Evolutionary conservation across 169 alveolate species (phyloP).

Genomic region (Babesia sp.): DNA sequence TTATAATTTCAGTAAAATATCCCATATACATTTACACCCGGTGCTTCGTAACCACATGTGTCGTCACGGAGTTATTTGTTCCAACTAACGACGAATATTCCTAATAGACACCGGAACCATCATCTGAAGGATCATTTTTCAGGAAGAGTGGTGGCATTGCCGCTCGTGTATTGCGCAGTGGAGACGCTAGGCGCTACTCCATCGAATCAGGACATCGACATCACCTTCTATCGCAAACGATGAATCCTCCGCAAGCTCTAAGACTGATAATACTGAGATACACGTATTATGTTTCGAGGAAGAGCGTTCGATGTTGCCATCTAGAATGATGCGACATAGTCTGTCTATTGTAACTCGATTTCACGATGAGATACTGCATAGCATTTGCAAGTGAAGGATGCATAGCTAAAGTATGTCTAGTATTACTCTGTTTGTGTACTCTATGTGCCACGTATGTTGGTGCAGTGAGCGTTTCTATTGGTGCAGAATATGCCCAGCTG

Average conservation of each 20-base stretch:
- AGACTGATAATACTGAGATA: not conserved
- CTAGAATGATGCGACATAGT: not conserved
- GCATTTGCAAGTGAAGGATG: not conserved
- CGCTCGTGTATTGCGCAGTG: not conserved
- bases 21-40: too few relatives aligned
- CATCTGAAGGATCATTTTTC: not conserved
- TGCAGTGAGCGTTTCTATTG: not conserved
- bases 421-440: not conserved
- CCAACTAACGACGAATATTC: not conserved
- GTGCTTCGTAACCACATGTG: not conserved
- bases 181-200: not conserved
- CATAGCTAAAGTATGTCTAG: not conserved
- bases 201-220: not conserved
- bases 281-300: not conserved
- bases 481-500: too few relatives aligned
- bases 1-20: not conserved
- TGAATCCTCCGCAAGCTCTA: not conserved
- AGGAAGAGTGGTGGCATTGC: not conserved
- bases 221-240: not conserved
- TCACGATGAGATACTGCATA: not conserved
- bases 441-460: not conserved
- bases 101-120: not conserved
- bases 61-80: not conserved
- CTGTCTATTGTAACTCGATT: not conserved
- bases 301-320: not conserved